Conservation (phyloP, 2,329 filamentous ascomycete species). For the Chrysosporium queenslandicum region DNA sequence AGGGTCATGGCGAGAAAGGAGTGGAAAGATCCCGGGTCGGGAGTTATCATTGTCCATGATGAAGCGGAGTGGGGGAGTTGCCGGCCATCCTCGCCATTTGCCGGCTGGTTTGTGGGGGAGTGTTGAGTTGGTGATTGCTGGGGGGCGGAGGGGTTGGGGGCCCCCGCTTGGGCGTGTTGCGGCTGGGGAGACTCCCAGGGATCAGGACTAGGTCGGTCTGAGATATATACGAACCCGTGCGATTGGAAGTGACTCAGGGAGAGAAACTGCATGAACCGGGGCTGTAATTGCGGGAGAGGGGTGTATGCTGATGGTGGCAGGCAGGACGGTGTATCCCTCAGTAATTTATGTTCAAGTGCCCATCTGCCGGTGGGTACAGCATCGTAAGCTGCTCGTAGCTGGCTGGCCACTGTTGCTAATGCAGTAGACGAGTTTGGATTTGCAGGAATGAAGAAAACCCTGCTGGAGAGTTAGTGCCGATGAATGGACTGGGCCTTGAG, state of each 20-base stretch:
- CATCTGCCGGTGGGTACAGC: conserved; percentile 31
- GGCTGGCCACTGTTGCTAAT: conserved; percentile 28
- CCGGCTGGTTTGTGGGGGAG: not conserved
- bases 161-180: not conserved
- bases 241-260: conserved; percentile 33
- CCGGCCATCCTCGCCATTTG: not conserved
- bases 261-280: conserved; percentile 37
- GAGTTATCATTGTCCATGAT: conserved; percentile 32
- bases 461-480: conserved; percentile 16
- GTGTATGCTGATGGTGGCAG: conserved; percentile 27
- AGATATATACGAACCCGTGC: conserved; percentile 36
- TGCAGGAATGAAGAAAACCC: conserved; percentile 37
- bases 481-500: conserved; percentile 9
- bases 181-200: conserved; percentile 13
- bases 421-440: conserved; percentile 33
- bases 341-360: conserved; percentile 35
- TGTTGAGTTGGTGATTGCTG: conserved; percentile 8
- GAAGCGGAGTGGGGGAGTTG: conserved; percentile 5
- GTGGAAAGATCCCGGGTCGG: conserved; percentile 27
- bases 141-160: not conserved
- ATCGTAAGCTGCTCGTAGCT: conserved; percentile 31
- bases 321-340: conserved; percentile 36
- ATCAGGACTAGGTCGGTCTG: conserved; percentile 20
- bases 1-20: conserved; percentile 35
- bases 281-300: conserved; percentile 24